Evolutionary conservation across 257 asterid genomes (phyloP).

Genomic region (Solanum rostratum): DNA sequence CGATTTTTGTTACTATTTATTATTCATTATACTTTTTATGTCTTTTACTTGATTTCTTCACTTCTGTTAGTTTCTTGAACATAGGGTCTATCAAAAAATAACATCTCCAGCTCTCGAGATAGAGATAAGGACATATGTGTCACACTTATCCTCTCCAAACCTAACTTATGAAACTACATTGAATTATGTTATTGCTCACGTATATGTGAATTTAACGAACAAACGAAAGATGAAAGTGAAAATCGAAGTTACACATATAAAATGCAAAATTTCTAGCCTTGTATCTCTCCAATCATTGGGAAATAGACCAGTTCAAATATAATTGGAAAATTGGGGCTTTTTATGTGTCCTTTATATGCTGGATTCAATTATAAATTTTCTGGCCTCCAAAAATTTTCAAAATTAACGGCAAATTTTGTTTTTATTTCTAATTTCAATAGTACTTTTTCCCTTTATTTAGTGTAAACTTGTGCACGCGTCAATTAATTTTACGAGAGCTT

Average conservation of each 20-base stretch:
- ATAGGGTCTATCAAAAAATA: no score
- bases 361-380: neutral
- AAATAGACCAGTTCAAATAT: neutral
- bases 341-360: neutral
- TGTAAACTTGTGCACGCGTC: accelerated
- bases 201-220: no score
- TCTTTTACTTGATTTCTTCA: neutral
- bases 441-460: neutral
- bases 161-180: no score
- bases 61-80: neutral
- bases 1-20: neutral
- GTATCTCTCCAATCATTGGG: neutral
- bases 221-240: no score
- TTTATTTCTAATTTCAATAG: neutral
- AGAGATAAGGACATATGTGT: no score
- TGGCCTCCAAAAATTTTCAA: neutral
- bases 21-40: neutral
- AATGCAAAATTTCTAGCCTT: no score
- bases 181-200: no score
- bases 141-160: no score
- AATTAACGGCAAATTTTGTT: neutral
- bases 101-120: no score
- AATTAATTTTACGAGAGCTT: neutral
- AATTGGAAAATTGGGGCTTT: neutral
- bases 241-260: no score